Conservation (phyloP, 768 basidiomycete species). For the Amanita molliuscula region DNA sequence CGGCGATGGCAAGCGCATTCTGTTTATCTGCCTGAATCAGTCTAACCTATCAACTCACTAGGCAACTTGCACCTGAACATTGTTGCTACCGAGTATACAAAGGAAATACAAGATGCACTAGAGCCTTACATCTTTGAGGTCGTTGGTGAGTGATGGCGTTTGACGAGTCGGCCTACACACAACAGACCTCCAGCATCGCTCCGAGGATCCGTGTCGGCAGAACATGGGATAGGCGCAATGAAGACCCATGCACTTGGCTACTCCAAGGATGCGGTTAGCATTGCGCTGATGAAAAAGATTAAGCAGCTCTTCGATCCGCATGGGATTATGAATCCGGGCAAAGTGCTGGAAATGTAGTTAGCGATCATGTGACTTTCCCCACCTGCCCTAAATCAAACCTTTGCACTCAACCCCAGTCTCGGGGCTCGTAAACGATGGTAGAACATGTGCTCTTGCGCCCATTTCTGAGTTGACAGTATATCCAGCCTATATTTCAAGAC, state of each 20-base stretch:
- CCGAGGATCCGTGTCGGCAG: slow-evolving; percentile 90
- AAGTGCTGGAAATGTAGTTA: slow-evolving; percentile 43
- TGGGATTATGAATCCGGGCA: slow-evolving; percentile 90
- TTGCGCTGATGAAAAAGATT: slow-evolving; percentile 84
- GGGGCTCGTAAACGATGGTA: slow-evolving; percentile 20
- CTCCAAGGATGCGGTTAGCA: slow-evolving; percentile 70
- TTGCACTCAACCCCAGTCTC: slow-evolving; percentile 44
- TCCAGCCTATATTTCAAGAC: slow-evolving; percentile 67
- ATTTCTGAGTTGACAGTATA: background rate
- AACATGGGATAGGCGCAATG: slow-evolving; percentile 95
- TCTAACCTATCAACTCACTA: slow-evolving; percentile 16
- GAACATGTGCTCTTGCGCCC: slow-evolving; percentile 8
- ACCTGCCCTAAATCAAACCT: slow-evolving; percentile 23
- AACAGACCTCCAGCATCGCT: slow-evolving; percentile 41
- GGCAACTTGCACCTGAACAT: slow-evolving; percentile 94
- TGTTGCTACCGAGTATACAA: slow-evolving; percentile 70
- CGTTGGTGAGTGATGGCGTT: slow-evolving; percentile 44
- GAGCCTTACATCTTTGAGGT: slow-evolving; percentile 96
- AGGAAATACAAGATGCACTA: slow-evolving; percentile 76
- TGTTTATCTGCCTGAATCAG: background rate
- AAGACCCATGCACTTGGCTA: slow-evolving; percentile 87
- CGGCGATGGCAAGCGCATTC: slow-evolving; percentile 67
- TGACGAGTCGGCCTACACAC: background rate
- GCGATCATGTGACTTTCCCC: slow-evolving; percentile 18
- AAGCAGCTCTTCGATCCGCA: slow-evolving; percentile 84